These are phyloP conservation scores for Zalaria sp. DNA, from an alignment of 2,329 filamentous ascomycete species.

Conservation along the genomic window DNA sequence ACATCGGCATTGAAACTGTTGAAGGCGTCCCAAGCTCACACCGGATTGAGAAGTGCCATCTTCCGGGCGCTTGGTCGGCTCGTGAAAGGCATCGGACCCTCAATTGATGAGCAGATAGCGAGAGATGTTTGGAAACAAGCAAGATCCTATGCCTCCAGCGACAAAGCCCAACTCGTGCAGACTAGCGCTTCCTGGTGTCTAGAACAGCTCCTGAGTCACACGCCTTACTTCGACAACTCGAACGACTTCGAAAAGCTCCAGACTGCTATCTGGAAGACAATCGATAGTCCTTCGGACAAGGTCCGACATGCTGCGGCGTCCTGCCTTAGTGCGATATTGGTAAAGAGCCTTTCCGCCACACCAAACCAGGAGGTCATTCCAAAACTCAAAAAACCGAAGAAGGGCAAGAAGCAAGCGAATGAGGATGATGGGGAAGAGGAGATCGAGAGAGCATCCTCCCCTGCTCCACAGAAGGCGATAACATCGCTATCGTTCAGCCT, in stretches of 20 bases:
- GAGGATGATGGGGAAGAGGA: conserved; percentile 56
- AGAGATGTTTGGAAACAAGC: conserved; percentile 89
- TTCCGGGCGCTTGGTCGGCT: conserved; percentile 67
- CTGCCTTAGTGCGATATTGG: conserved; percentile 68
- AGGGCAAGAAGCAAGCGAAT: conserved; percentile 53
- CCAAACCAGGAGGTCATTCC: conserved; percentile 36
- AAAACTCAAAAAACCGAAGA: conserved; percentile 56
- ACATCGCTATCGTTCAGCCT: conserved; percentile 60
- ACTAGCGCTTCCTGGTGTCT: conserved; percentile 67
- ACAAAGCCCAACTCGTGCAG: conserved; percentile 75
- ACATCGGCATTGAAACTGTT: conserved; percentile 61
- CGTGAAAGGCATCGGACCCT: conserved; percentile 56
- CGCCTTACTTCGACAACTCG: conserved; percentile 72
- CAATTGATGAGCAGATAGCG: conserved; percentile 72
- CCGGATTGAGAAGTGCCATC: conserved; percentile 66
- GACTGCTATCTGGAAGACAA: conserved; percentile 66
- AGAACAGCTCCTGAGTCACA: conserved; percentile 56
- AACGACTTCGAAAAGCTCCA: conserved; percentile 85
- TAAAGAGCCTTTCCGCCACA: conserved; percentile 62
- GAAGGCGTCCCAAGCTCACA: conserved; percentile 65
- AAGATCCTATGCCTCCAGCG: conserved; percentile 57
- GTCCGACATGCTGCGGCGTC: conserved; percentile 79
- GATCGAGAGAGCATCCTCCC: conserved; percentile 55
- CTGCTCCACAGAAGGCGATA: conserved; percentile 59
- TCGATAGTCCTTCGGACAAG: conserved; percentile 61